A percentile compares a stretch with the other conserved stretches of the same genome.
phyloP scores from a whole-genome alignment of 306 rosid genomes.

The Corylus avellana region DNA sequence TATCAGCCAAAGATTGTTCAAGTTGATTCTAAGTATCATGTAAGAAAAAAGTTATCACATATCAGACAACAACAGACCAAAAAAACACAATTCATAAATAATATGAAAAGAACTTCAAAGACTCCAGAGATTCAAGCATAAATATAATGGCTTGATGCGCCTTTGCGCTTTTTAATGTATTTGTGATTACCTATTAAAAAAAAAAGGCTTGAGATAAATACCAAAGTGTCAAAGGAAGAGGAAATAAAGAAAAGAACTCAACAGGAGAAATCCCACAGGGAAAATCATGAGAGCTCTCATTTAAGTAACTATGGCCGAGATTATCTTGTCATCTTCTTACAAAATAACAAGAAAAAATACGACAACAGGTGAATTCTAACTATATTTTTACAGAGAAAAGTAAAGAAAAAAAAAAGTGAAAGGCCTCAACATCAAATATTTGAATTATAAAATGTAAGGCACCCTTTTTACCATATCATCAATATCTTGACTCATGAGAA shows the following conservation, averaged over 20 bases:
- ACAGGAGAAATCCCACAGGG: neutral
- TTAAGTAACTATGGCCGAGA: neutral
- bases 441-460: neutral
- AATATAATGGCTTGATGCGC: neutral
- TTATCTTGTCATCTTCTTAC: neutral
- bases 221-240: neutral
- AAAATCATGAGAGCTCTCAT: neutral
- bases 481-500: neutral
- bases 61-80: neutral
- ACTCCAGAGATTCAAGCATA: slow-evolving; percentile 21
- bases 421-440: neutral
- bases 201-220: too few relatives aligned
- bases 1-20: slow-evolving; percentile 58
- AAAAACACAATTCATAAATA: slow-evolving; percentile 13
- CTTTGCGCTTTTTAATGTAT: too few relatives aligned
- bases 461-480: neutral
- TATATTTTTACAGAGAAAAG: neutral
- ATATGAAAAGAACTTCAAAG: slow-evolving; percentile 20
- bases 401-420: neutral
- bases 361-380: neutral
- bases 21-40: slow-evolving; percentile 64
- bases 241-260: neutral
- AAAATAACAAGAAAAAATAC: neutral
- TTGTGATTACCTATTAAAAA: too few relatives aligned
- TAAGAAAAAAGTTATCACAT: slow-evolving; percentile 39